Percentiles rank a stretch among this genome's conserved stretches.
Evolutionary conservation across 148 eudicot species (phyloP).

Genomic region (Bassia scoparia): DNA sequence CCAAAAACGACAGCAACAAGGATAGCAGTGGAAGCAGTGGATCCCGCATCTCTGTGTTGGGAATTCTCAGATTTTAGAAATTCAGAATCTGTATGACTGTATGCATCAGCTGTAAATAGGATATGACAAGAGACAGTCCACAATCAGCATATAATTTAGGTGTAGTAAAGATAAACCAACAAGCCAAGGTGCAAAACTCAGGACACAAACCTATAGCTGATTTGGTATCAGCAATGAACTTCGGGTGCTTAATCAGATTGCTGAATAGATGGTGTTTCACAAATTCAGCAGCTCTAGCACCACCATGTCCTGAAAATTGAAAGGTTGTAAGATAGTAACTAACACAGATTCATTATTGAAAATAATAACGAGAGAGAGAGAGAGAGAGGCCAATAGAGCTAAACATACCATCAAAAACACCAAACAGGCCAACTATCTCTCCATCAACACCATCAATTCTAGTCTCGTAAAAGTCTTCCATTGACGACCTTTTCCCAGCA

Average conservation of each 20-base stretch:
- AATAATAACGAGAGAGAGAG: background rate
- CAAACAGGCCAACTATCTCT: conserved; percentile 85
- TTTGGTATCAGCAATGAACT: conserved; percentile 93
- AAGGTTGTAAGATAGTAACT: background rate
- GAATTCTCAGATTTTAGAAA: conserved; percentile 81
- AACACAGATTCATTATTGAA: background rate
- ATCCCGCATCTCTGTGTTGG: conserved; percentile 90
- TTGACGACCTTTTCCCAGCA: conserved; percentile 91
- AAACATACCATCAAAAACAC: conserved; percentile 82
- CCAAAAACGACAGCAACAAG: conserved; percentile 93
- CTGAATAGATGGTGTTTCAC: conserved; percentile 90
- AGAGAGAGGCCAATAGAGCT: conserved; percentile 7
- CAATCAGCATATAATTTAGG: background rate
- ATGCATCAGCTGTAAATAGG: conserved; percentile 72
- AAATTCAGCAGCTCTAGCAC: conserved; percentile 97
- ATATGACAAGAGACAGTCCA: background rate
- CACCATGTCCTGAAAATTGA: conserved; percentile 74
- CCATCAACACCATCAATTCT: conserved; percentile 95
- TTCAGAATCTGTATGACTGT: conserved; percentile 86
- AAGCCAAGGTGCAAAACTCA: conserved; percentile 3
- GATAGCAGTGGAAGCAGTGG: conserved; percentile 98
- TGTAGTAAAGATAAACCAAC: background rate
- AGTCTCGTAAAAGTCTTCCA: conserved; percentile 98
- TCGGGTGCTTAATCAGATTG: conserved; percentile 85
- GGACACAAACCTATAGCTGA: conserved; percentile 71